A percentile compares a stretch with the other conserved stretches of the same genome.
Evolutionary conservation across 768 basidiomycete species (phyloP).

Genomic region (Gloeopeniophorella convolvens): DNA sequence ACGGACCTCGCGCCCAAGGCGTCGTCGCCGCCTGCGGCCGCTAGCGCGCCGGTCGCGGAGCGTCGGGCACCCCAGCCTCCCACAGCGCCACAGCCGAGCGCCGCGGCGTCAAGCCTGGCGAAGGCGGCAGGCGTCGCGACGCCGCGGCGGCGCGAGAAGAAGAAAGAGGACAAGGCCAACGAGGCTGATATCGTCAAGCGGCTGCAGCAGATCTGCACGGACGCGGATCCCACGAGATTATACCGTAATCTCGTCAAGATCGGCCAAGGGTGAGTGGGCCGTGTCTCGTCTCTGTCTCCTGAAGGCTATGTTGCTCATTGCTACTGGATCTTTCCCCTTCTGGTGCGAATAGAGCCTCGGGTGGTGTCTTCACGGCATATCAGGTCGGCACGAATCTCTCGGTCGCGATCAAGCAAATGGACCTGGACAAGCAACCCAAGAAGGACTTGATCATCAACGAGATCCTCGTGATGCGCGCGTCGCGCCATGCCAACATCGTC

Average conservation of each 20-base stretch:
- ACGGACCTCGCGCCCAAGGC: conserved; percentile 13
- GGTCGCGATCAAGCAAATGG: conserved; percentile 99
- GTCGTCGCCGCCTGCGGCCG: background rate
- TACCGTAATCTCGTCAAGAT: conserved; percentile 95
- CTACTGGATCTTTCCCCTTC: conserved; percentile 7
- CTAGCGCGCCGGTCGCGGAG: conserved; percentile 1
- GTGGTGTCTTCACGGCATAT: conserved; percentile 97
- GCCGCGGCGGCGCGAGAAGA: conserved; percentile 81
- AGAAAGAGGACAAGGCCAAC: conserved; percentile 68
- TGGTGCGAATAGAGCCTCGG: conserved; percentile 63
- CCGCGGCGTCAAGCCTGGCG: conserved; percentile 59
- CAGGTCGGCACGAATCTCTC: conserved; percentile 91
- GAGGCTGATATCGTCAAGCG: conserved; percentile 89
- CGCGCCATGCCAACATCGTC: conserved; percentile 97
- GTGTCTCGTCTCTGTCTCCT: background rate
- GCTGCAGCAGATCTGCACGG: conserved; percentile 90
- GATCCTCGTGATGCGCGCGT: conserved; percentile 97
- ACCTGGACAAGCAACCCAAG: conserved; percentile 98
- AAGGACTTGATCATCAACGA: conserved; percentile 99
- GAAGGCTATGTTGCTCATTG: conserved; percentile 7
- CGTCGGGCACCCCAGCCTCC: conserved; percentile 32
- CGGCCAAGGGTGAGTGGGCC: conserved; percentile 79
- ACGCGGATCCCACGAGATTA: conserved; percentile 91
- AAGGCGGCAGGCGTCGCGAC: conserved; percentile 72
- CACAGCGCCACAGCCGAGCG: conserved; percentile 43